phyloP scores from a whole-genome alignment of 306 rosid genomes.

The Prunus dulcis region DNA sequence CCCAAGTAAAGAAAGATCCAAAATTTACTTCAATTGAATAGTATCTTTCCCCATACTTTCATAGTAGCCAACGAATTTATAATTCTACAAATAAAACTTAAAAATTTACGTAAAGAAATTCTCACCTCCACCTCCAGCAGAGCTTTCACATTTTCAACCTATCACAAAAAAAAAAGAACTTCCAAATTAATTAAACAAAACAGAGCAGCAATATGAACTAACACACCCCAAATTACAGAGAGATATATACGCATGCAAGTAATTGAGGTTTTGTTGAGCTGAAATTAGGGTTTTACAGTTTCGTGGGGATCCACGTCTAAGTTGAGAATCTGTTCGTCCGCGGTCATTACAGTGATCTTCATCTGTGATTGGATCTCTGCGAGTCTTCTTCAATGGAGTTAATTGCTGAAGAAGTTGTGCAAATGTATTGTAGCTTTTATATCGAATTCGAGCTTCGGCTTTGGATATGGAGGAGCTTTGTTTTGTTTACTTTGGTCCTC shows the following conservation, averaged over 20 bases:
- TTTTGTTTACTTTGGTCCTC: neutral
- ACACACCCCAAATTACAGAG: neutral
- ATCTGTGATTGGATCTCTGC: constrained; percentile 29
- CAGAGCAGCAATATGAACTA: neutral
- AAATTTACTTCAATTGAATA: neutral
- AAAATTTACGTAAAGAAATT: neutral
- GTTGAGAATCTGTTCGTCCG: constrained; percentile 70
- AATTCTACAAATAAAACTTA: neutral
- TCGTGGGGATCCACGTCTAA: constrained; percentile 90
- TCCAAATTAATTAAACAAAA: constrained; percentile 10
- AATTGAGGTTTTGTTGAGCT: neutral
- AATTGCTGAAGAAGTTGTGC: neutral
- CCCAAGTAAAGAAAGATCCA: neutral
- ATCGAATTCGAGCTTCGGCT: neutral
- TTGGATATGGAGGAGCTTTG: neutral
- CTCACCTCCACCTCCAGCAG: constrained; percentile 94
- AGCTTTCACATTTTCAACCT: constrained; percentile 94
- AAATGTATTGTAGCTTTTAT: neutral
- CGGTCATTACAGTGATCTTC: constrained; percentile 94
- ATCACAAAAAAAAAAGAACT: neutral
- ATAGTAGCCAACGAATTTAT: neutral
- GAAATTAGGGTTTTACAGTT: constrained; percentile 53
- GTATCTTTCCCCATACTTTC: neutral
- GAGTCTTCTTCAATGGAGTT: neutral
- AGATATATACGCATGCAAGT: neutral